Percentiles rank a stretch among this genome's conserved stretches.
Conservation (phyloP, 352 stramenopile species). For the Blastocystis sp. region DNA sequence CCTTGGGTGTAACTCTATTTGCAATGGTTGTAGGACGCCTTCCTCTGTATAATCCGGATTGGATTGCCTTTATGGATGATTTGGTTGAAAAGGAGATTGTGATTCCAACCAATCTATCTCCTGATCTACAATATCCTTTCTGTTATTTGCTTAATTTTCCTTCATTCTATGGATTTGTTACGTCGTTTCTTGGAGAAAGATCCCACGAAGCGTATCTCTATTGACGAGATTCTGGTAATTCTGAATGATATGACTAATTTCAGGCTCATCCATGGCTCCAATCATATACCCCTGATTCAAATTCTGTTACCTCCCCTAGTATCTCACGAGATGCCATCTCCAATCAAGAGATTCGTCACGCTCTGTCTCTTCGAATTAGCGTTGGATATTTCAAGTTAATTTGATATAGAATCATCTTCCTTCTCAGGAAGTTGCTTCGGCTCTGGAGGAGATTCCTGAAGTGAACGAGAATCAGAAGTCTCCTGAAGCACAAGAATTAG, state of each 20-base stretch:
- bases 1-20: conserved; percentile 81
- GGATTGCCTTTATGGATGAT: conserved; percentile 66
- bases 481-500: background rate
- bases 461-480: background rate
- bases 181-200: conserved; percentile 62
- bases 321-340: background rate
- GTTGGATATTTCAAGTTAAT: background rate
- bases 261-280: conserved; percentile 33
- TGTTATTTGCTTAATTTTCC: background rate
- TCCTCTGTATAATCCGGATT: conserved; percentile 40
- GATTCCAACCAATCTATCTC: conserved; percentile 50
- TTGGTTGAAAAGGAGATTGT: conserved; percentile 63
- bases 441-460: background rate
- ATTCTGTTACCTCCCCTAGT: background rate
- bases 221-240: conserved; percentile 58
- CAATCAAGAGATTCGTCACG: conserved; percentile 37
- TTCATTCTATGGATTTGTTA: conserved; percentile 64
- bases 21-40: conserved; percentile 78
- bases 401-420: background rate
- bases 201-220: conserved; percentile 54
- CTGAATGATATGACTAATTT: background rate
- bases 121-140: conserved; percentile 63
- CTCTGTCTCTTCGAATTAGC: conserved; percentile 15
- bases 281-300: background rate
- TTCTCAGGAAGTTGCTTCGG: background rate